Evolutionary conservation across 176 grass and related monocot genomes (phyloP).

Genomic region (Calamus simplicifolius): DNA sequence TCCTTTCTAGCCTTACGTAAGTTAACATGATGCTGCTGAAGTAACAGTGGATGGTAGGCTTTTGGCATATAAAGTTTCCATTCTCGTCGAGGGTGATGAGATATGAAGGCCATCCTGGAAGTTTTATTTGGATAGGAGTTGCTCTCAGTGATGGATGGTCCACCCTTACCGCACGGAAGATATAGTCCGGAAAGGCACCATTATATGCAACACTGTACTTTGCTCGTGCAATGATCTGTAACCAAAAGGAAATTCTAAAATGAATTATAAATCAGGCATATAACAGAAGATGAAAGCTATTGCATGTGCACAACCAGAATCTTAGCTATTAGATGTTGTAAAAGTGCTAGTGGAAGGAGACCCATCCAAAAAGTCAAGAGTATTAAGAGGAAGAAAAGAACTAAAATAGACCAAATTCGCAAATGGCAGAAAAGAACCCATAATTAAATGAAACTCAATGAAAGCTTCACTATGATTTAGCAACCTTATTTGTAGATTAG

Average conservation of each 20-base stretch:
- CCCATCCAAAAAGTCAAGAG: too few species aligned
- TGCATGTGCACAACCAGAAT: too few species aligned
- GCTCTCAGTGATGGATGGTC: not conserved
- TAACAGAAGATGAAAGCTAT: not conserved
- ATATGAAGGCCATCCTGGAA: conserved; percentile 17
- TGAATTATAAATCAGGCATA: not conserved
- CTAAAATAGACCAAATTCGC: too few species aligned
- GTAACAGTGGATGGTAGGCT: conserved; percentile 66
- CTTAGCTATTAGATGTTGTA: too few species aligned
- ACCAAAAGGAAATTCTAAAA: not conserved
- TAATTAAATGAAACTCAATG: too few species aligned
- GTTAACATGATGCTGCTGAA: conserved; percentile 48
- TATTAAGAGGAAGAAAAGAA: too few species aligned
- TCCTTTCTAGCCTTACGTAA: conserved; percentile 43
- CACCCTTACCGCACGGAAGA: conserved; percentile 34
- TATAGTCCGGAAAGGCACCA: conserved; percentile 54
- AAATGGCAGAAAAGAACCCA: conserved; percentile 2
- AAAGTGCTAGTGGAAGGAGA: too few species aligned
- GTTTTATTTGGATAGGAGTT: conserved; percentile 15
- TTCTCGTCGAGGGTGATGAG: conserved; percentile 16
- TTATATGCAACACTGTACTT: conserved; percentile 61
- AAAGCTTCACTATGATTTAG: too few species aligned
- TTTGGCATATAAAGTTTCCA: conserved; percentile 75
- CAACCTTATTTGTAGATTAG: too few species aligned
- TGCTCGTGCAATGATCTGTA: conserved; percentile 55